Evolutionary conservation across 2,329 filamentous ascomycete genomes (phyloP), one percentile per base, ranked within the genome.

Genomic region (Aspergillus calidoustus): DNA sequence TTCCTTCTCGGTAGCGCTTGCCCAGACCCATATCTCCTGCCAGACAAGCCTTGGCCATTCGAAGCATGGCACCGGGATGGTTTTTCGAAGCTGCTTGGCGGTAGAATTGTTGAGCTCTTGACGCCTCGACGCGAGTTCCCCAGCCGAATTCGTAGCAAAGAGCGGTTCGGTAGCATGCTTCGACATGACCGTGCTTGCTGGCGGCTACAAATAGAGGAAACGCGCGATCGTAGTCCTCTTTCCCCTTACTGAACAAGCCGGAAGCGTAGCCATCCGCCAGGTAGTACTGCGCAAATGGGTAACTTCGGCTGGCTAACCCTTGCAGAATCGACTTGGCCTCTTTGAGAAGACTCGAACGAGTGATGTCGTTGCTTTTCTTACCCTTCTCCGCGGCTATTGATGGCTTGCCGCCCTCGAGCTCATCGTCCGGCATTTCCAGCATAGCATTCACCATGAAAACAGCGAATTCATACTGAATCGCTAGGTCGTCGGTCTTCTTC

Each of bases 71-170:
- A 54, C 95, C 95, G 0, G 95, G 95, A 72, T 99, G 95, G 63
- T 93, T 91, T 77, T 97, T 98, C 7, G 93, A 91, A 2, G 95
- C 93, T 9, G 93, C 91, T 64, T 91, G 89, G 58, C 94, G 89
- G 73, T 97, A 91, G 76, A 95, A 99, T 74, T 98, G 93, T 1
- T 96, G 91, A 48, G 95, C 94, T 79, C 97, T 97, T 54, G 90
- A 87, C 60, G 91, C 90, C 72, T 97, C 93, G 72, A 92, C 92
- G 60, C 92, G 89, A 71, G 90, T 96, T 46, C 95, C 95, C 95
- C 95, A 99, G 64, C 93, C 95, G 77, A 97, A 98, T 77, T 99
- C 95, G 80, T 98, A 98, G 81, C 93, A 97, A 59, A 99, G 83
- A 17, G 91, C 95, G 56, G 94, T 90, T 59, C 95, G 91, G 78